Percentiles rank a stretch among this genome's conserved stretches.
Conservation (phyloP, 306 rosid species). For the Vigna mungo region DNA sequence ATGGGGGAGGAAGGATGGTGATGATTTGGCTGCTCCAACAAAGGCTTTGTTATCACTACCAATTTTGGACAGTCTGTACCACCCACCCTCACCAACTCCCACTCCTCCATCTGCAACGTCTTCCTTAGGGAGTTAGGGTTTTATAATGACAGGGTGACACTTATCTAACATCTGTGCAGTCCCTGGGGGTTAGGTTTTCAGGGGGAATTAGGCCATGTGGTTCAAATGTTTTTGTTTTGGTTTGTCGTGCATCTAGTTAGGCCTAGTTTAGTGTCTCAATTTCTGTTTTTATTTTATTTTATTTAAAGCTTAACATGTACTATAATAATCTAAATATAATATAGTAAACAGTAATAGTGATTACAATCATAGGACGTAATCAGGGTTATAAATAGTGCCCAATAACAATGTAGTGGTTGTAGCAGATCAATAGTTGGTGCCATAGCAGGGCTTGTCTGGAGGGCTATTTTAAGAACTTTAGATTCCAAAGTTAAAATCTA, state of each 20-base stretch:
- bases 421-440: no score
- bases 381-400: no score
- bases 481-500: no score
- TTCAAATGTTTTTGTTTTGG: background rate
- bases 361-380: no score
- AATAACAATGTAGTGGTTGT: no score
- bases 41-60: background rate
- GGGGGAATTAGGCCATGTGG: background rate
- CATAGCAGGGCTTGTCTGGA: no score
- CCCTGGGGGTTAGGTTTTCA: background rate
- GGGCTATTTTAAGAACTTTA: no score
- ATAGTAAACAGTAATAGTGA: background rate
- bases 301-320: background rate
- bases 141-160: background rate
- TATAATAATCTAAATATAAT: background rate
- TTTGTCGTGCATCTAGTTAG: background rate
- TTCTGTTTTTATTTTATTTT: background rate
- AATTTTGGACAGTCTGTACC: background rate
- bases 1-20: background rate
- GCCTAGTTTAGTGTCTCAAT: background rate
- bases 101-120: background rate
- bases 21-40: background rate
- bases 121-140: background rate
- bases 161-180: background rate
- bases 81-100: background rate